Evolutionary conservation across 345 rosid genomes (phyloP).

Genomic region (Dovyalis caffra): DNA sequence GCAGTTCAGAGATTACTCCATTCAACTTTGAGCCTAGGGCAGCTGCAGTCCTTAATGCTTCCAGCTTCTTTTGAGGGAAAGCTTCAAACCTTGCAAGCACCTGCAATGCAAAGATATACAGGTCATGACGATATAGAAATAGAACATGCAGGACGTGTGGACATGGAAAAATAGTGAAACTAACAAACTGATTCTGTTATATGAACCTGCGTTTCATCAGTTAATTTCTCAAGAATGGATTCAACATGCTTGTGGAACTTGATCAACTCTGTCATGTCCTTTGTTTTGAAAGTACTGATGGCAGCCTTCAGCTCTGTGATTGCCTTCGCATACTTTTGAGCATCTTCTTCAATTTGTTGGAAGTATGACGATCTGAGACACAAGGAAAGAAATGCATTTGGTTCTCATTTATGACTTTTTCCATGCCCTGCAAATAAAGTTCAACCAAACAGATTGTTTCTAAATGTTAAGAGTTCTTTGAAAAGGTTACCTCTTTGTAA

Average conservation of each 20-base stretch:
- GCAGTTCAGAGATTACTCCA: conserved; percentile 50
- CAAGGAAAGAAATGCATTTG: neutral
- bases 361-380: conserved; percentile 77
- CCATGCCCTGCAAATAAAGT: neutral
- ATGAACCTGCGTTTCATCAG: conserved; percentile 89
- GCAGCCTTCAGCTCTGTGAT: conserved; percentile 52
- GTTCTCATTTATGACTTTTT: neutral
- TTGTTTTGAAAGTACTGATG: conserved; percentile 62
- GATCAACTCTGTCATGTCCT: conserved; percentile 71
- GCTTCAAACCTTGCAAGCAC: conserved; percentile 89
- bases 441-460: neutral
- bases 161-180: neutral
- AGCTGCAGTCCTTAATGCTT: conserved; percentile 70
- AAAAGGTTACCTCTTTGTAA: conserved; percentile 63
- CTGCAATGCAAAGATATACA: conserved; percentile 28
- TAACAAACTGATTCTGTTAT: neutral
- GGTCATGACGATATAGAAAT: neutral
- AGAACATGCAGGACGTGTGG: neutral
- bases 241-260: conserved; percentile 74
- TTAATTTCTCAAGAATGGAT: conserved; percentile 73
- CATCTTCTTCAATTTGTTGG: conserved; percentile 84
- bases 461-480: neutral
- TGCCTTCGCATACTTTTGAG: conserved; percentile 52
- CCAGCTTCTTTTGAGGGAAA: conserved; percentile 83
- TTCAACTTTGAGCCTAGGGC: conserved; percentile 60